A percentile compares a stretch with the other conserved stretches of the same genome.
Evolutionary conservation across 2,329 filamentous ascomycete genomes (phyloP).

Genomic region (Phialophora expanda): DNA sequence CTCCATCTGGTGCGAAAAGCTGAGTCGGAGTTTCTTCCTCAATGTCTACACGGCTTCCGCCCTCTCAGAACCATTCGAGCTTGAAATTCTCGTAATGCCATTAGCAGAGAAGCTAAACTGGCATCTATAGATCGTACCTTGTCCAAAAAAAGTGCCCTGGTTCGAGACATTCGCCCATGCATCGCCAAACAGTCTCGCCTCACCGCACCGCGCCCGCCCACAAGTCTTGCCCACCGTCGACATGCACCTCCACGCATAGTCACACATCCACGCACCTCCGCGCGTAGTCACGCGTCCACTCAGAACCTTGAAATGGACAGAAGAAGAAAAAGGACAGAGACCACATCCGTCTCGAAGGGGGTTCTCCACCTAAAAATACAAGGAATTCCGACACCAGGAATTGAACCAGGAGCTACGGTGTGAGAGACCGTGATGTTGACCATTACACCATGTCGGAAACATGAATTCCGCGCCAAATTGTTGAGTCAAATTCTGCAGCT

Average conservation of each 20-base stretch:
- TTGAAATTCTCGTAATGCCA: background rate
- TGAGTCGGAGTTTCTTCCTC: background rate
- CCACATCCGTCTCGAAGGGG: background rate
- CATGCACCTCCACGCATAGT: background rate
- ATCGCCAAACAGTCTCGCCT: background rate
- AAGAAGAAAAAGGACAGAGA: background rate
- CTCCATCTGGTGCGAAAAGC: background rate
- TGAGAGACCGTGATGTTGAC: slow-evolving; percentile 28
- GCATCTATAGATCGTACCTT: background rate
- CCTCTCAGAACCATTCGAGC: background rate
- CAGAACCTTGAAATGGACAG: background rate
- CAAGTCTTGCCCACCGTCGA: background rate
- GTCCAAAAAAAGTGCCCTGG: background rate
- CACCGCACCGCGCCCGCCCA: background rate
- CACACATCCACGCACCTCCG: background rate
- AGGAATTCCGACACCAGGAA: background rate
- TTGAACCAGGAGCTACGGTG: slow-evolving; percentile 53
- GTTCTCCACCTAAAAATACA: background rate
- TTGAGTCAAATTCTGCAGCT: background rate
- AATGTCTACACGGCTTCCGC: background rate
- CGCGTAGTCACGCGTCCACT: background rate
- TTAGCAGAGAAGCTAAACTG: background rate
- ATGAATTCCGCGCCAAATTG: background rate
- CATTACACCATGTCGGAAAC: slow-evolving; percentile 21
- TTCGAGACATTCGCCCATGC: background rate